Conservation (phyloP, 164 flowering plant genomes). For the Piper longum region DNA sequence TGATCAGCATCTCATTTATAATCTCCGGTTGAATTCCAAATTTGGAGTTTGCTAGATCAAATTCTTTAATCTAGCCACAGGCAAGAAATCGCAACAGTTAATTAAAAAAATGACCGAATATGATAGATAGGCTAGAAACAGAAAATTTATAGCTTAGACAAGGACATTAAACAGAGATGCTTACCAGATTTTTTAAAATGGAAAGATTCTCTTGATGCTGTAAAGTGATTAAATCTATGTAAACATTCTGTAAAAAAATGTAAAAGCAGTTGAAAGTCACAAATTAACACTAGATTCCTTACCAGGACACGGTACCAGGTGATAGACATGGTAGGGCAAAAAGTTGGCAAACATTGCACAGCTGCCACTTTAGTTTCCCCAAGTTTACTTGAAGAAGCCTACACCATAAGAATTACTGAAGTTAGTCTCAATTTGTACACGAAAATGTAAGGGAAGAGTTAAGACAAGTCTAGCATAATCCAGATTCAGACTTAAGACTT, state of each 20-base stretch:
- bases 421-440: no score
- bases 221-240: conserved; percentile 12
- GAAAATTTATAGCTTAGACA: conserved; percentile 1
- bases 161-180: conserved; percentile 5
- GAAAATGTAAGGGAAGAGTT: no score
- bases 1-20: conserved; percentile 25
- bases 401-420: conserved; percentile 4
- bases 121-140: neutral
- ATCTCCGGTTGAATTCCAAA: conserved; percentile 23
- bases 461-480: neutral
- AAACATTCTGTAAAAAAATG: neutral
- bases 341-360: conserved; percentile 39
- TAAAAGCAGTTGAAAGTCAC: neutral
- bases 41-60: conserved; percentile 22
- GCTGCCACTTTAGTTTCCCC: conserved; percentile 18
- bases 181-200: conserved; percentile 50
- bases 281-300: conserved; percentile 11
- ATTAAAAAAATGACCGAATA: neutral
- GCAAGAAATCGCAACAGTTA: neutral
- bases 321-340: conserved; percentile 38
- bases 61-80: conserved; percentile 43
- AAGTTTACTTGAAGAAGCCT: conserved; percentile 34
- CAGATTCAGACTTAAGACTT: neutral
- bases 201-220: conserved; percentile 73
- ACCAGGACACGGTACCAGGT: conserved; percentile 78